Evolutionary conservation across 768 basidiomycete species (phyloP), one percentile per base, ranked within the genome.

Genomic region (Sarcodon sp.): DNA sequence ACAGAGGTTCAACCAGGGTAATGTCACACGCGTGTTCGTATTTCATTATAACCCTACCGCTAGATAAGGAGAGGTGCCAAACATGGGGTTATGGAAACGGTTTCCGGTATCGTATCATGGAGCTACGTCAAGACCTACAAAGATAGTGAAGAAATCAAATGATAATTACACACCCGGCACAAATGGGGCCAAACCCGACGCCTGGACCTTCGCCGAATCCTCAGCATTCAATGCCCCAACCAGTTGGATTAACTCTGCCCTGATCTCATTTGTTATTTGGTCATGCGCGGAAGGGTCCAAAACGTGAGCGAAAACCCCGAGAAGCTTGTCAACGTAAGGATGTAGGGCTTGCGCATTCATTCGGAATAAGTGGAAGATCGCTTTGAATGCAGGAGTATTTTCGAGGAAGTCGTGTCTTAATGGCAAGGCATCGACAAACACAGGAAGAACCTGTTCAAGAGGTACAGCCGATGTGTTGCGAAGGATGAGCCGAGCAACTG

Each of bases 341-440:
- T 77, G 71, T 34, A 97, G 73, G 1, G 75, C 68, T 43, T 77
- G 71, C 11, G 86, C 79, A 59, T 83, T 76, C n/a, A 71, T 76
- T 52, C 77, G 76, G 77, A 92, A 90, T 44, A 98, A 72, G 53
- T 81, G 73, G 79, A 97, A 88, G 56, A 99, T 71, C 6, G 87
- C 83, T 31, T 80, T 77, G 76, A 94, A 94, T 38, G 91, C 79
- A 1, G 91, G 81, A 35, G 79, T 73, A 66, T 96, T 94, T 67
- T 98, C 96, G 51, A 91, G 76, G 55, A 70, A 76, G 65, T 99
- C 96, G 61, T 87, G 80, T 61, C 80, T 81, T 53, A 98, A 68
- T 6, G 96, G 96, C 8, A 99, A 74, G 33, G 85, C 81, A 21
- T 68, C 72, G 49, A 96, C 65, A 60, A 98, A 78, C 47, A 88